Evolutionary conservation across 1,139 yeast genomes (phyloP).

Genomic region (Nadsonia commutata): DNA sequence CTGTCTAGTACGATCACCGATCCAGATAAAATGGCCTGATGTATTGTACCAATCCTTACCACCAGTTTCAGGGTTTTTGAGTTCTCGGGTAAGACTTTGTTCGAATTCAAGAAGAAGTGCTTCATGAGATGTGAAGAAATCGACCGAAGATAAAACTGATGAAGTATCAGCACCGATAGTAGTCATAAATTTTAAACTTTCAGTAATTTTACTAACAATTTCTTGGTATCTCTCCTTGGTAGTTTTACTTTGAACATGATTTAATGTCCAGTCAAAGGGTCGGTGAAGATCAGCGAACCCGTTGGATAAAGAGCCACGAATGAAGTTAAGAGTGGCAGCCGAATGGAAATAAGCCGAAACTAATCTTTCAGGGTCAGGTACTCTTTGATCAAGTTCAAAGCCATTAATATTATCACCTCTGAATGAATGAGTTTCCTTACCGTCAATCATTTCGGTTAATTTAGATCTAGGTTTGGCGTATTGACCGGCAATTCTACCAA

Average conservation of each 20-base stretch:
- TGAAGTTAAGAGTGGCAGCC: conserved; percentile 30
- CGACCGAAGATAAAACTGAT: conserved; percentile 20
- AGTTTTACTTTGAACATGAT: conserved; percentile 25
- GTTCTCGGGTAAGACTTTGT: conserved; percentile 26
- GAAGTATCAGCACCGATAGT: conserved; percentile 27
- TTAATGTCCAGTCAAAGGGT: conserved; percentile 29
- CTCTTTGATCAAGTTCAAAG: conserved; percentile 24
- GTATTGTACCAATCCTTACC: conserved; percentile 25
- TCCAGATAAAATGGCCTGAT: conserved; percentile 32
- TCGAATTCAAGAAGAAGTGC: conserved; percentile 30
- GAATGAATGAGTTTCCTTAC: conserved; percentile 28
- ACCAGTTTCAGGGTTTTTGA: conserved; percentile 14
- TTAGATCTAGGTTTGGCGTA: conserved; percentile 32
- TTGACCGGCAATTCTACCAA: conserved; percentile 32
- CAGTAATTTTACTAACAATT: conserved; percentile 25
- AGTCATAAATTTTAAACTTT: conserved; percentile 25
- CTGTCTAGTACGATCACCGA: conserved; percentile 32
- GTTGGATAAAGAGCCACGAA: conserved; percentile 22
- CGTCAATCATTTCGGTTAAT: conserved; percentile 27
- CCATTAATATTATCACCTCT: conserved; percentile 32
- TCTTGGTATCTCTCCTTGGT: conserved; percentile 25
- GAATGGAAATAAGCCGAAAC: conserved; percentile 31
- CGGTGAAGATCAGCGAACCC: conserved; percentile 30
- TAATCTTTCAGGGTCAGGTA: conserved; percentile 29
- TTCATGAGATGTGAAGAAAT: conserved; percentile 29